Percentiles rank a stretch among this genome's conserved stretches.
phyloP scores from a whole-genome alignment of 164 flowering plant species.

The Cinnamomum chago region DNA sequence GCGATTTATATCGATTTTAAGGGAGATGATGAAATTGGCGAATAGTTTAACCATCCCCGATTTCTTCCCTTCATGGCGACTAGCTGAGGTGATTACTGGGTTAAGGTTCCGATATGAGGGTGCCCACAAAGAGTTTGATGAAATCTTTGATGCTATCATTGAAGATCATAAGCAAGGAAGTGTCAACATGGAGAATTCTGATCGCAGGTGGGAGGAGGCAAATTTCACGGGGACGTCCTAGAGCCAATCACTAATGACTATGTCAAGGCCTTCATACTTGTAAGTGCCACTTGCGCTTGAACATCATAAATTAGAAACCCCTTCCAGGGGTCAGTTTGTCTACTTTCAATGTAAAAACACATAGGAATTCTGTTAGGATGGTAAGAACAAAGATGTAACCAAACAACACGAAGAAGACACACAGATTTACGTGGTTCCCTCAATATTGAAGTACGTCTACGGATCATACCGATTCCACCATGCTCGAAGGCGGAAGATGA shows the following conservation, averaged over 20 bases:
- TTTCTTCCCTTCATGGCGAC: conserved; percentile 4
- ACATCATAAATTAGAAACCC: too few species aligned
- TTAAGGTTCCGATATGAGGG: neutral
- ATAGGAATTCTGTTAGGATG: too few species aligned
- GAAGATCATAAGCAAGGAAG: neutral
- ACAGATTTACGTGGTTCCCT: too few species aligned
- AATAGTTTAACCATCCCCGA: conserved; percentile 12
- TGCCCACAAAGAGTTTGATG: neutral
- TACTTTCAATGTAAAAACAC: too few species aligned
- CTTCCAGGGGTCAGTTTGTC: too few species aligned
- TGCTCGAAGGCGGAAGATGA: too few species aligned
- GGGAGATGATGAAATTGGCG: neutral
- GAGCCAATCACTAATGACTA: conserved; percentile 1
- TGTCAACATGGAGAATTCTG: neutral
- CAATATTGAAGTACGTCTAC: too few species aligned
- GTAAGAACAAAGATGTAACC: too few species aligned
- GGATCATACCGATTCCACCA: too few species aligned
- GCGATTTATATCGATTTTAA: conserved; percentile 9
- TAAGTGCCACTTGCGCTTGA: neutral
- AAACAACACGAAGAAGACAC: too few species aligned
- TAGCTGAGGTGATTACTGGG: neutral
- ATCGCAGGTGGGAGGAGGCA: neutral
- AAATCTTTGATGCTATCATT: neutral
- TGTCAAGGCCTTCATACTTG: conserved; percentile 3
- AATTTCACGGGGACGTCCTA: neutral